Conservation (phyloP, 2,329 filamentous ascomycete genomes). For the Beauveria medogensis region DNA sequence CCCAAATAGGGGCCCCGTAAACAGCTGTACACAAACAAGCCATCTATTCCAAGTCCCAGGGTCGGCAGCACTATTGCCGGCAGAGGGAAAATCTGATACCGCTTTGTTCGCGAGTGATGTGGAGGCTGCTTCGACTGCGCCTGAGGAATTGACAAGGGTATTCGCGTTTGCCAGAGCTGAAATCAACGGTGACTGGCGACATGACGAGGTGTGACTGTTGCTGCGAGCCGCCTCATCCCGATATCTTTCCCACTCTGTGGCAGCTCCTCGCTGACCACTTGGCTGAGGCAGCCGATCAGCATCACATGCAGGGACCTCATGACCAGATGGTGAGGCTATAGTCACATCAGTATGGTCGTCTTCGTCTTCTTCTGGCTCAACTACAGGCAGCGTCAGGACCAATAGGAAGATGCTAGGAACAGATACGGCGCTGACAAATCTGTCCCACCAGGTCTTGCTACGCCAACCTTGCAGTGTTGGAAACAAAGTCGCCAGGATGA, state of each 20-base stretch:
- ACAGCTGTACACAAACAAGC: constrained; percentile 77
- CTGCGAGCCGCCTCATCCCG: constrained; percentile 29
- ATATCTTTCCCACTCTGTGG: constrained; percentile 54
- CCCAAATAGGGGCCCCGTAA: constrained; percentile 80
- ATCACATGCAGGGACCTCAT: not conserved
- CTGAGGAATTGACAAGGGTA: constrained; percentile 6
- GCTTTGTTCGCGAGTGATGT: constrained; percentile 16
- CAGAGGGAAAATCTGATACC: constrained; percentile 24
- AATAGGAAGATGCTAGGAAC: constrained; percentile 87
- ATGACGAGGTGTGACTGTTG: constrained; percentile 16
- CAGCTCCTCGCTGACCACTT: constrained; percentile 15
- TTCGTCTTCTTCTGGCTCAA: constrained; percentile 60
- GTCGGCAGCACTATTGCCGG: constrained; percentile 28
- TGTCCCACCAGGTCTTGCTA: constrained; percentile 78
- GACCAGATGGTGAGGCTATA: not conserved
- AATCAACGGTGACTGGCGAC: constrained; percentile 13
- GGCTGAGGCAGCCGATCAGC: not conserved
- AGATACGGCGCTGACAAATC: constrained; percentile 70
- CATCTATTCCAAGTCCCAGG: constrained; percentile 76
- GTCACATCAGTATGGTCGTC: constrained; percentile 18
- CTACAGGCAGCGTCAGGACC: constrained; percentile 83
- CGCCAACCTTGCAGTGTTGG: constrained; percentile 79
- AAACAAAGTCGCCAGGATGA: constrained; percentile 68
- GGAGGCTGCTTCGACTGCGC: not conserved
- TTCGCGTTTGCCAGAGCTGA: constrained; percentile 18